phyloP scores from a whole-genome alignment of 2,329 filamentous ascomycete species.

The Fusarium sp. region DNA sequence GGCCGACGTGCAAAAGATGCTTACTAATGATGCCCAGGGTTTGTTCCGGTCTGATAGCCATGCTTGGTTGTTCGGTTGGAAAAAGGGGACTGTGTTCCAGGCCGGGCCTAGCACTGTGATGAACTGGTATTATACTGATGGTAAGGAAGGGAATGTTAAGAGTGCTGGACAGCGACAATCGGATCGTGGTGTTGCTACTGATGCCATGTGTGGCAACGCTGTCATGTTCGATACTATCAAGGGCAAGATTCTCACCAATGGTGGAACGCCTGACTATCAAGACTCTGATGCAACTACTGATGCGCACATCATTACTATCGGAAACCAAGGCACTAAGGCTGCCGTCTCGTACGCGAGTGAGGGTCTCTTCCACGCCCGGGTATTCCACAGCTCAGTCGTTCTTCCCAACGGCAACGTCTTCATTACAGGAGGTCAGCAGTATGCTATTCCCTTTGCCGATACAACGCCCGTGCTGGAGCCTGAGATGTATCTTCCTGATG shows the following conservation, averaged over 20 bases:
- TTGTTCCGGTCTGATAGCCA: constrained; percentile 56
- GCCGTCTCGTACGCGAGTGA: constrained; percentile 13
- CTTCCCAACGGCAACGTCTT: constrained; percentile 63
- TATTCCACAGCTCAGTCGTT: constrained; percentile 60
- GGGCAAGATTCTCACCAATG: constrained; percentile 67
- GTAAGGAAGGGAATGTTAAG: constrained; percentile 35
- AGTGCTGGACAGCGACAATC: constrained; percentile 43
- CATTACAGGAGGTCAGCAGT: constrained; percentile 57
- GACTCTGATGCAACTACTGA: constrained; percentile 56
- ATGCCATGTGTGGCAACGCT: constrained; percentile 67
- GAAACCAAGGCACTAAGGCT: constrained; percentile 16
- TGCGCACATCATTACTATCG: constrained; percentile 64
- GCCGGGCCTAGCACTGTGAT: constrained; percentile 64
- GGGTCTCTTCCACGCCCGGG: constrained; percentile 48
- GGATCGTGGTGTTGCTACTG: constrained; percentile 54
- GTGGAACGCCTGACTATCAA: constrained; percentile 63
- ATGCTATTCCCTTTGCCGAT: constrained; percentile 33
- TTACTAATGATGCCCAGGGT: constrained; percentile 63
- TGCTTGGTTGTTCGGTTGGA: constrained; percentile 53
- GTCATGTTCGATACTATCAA: constrained; percentile 70
- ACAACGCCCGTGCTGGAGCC: constrained; percentile 30
- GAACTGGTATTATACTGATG: constrained; percentile 65
- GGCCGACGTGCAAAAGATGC: constrained; percentile 60
- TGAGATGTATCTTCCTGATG: constrained; percentile 17
- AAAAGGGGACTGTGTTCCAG: constrained; percentile 63